Base-by-base conservation (phyloP, 768 basidiomycete species). In the Hypholoma sublateritium region DNA sequence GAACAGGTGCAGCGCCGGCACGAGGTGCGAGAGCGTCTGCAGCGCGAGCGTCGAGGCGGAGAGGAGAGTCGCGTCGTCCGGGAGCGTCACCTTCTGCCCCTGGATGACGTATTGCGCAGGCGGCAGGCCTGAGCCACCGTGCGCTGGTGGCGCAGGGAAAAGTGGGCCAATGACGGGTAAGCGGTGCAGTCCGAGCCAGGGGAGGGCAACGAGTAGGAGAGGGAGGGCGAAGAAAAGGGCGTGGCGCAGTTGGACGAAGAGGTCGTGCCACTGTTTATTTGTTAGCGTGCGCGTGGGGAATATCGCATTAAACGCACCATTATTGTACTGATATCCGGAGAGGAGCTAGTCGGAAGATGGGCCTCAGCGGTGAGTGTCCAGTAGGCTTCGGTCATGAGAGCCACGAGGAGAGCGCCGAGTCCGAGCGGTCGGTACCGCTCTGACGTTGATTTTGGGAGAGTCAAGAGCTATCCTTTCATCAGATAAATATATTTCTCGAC, bases 181-280 rank as follows among this genome's bases (percentile, higher is more conserved):
- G 55, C 61, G 74, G 70, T 67, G 74, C 62, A 61, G 66, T 63
- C 55, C 66, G 60, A 58, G 72, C 62, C 56, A 62, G 22, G 74
- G 75, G 4, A 82, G 77, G 49, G 74, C 60, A 65, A 80, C 77
- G 9, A 85, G 65, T 50, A 80, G 35, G 24, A 83, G 59, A 4
- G 88, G 85, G 2, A 90, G 73, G 28, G 77, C 6, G 55, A 89
- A 72, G 71, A 91, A 87, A 52, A 88, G 67, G 1, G 75, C 24
- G 52, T 81, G 80, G n/a, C 89, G 87, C 34, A 71, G 58, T 47
- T 76, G 65, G 66, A 80, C 78, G 36, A 86, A 70, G 24, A 66
- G 73, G 66, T 91, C 87, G 70, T 89, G 86, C 84, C 84, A 87
- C 89, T 91, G 50, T 19, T 43, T 17, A n/a, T 28, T 25, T 42